A percentile compares a stretch with the other conserved stretches of the same genome.
These are phyloP conservation scores for Actinomucor elegans DNA, from an alignment of 371 early-diverging fungal species.

Conservation along the genomic window DNA sequence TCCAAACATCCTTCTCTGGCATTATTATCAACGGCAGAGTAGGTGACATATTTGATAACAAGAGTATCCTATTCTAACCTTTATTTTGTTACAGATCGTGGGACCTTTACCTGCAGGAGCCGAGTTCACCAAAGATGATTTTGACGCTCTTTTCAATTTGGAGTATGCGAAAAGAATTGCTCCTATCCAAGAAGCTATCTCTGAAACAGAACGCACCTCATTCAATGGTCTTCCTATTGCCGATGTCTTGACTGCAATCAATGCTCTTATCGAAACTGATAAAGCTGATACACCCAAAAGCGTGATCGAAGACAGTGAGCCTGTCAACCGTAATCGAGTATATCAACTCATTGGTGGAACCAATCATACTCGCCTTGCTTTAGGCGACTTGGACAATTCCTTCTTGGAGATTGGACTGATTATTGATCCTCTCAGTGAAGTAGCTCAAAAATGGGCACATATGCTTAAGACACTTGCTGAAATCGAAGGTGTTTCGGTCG, in stretches of 20 bases:
- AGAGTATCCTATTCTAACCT: background rate
- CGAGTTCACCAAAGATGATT: conserved; percentile 50
- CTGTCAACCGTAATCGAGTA: conserved; percentile 24
- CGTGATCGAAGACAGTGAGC: conserved; percentile 10
- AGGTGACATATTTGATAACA: conserved; percentile 2
- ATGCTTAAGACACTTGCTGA: conserved; percentile 62
- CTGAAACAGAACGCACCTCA: conserved; percentile 6
- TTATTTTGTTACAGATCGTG: conserved; percentile 30
- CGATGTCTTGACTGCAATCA: conserved; percentile 22
- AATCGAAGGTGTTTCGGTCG: conserved; percentile 62
- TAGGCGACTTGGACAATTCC: conserved; percentile 39
- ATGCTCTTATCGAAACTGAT: conserved; percentile 31
- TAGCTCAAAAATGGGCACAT: conserved; percentile 75
- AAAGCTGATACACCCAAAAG: conserved; percentile 16
- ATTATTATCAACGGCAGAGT: conserved; percentile 45
- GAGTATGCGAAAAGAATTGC: conserved; percentile 47
- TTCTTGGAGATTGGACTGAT: conserved; percentile 64
- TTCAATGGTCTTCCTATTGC: background rate
- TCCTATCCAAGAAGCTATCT: conserved; percentile 29
- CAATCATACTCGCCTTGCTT: conserved; percentile 23
- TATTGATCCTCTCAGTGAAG: conserved; percentile 75
- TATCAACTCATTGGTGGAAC: conserved; percentile 17
- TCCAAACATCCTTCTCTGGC: conserved; percentile 23
- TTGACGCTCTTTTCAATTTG: conserved; percentile 40
- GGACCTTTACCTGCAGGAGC: conserved; percentile 47